These are phyloP conservation scores for Polytrichum formosum DNA, from an alignment of 225 moss, liverwort and hornwort species.

Conservation along the genomic window DNA sequence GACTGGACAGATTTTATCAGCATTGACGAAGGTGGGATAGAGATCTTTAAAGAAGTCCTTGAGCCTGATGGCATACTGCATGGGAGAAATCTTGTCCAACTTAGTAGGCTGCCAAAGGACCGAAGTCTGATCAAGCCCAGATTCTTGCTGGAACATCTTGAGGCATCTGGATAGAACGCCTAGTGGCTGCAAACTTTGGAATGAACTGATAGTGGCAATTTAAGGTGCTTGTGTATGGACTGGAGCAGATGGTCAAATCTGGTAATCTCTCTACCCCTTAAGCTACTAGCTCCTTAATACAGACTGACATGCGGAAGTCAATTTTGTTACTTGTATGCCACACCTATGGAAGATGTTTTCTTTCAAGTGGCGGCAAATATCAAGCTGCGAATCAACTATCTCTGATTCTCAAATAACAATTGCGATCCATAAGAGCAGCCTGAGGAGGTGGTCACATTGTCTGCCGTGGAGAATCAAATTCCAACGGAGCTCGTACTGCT, in stretches of 20 bases:
- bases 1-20: slow-evolving; percentile 49
- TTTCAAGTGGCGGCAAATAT: not conserved
- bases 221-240: not conserved
- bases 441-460: not conserved
- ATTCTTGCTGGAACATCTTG: slow-evolving; percentile 26
- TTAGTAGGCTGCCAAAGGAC: slow-evolving; percentile 21
- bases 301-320: not conserved
- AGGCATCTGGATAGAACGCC: slow-evolving; percentile 6
- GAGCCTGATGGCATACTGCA: slow-evolving; percentile 20
- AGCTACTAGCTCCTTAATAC: not conserved
- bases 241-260: not conserved
- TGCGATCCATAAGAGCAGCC: not conserved
- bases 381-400: not conserved
- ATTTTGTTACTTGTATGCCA: not conserved
- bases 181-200: not conserved
- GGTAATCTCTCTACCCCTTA: not conserved
- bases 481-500: not conserved
- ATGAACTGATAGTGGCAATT: not conserved
- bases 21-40: slow-evolving; percentile 34
- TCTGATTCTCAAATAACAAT: not conserved
- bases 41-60: slow-evolving; percentile 25
- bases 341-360: not conserved
- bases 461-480: not conserved
- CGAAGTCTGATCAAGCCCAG: slow-evolving; percentile 29
- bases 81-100: slow-evolving; percentile 7